Evolutionary conservation across 2,329 filamentous ascomycete species (phyloP).

Genomic region (Cyphellophora attinorum): DNA sequence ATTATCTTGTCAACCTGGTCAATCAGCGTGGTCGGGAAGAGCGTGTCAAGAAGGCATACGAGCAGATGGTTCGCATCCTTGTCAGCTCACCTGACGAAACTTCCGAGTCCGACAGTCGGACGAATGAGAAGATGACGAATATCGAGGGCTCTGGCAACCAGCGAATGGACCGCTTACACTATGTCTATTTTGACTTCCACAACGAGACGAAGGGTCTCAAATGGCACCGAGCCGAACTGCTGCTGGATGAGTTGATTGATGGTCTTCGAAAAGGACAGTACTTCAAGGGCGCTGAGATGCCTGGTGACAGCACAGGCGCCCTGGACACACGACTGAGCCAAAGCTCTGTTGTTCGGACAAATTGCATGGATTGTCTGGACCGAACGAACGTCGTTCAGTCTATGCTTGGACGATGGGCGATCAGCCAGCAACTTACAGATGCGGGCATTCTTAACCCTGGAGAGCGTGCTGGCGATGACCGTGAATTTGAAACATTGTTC

Average conservation of each 20-base stretch:
- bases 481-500: constrained; percentile 79
- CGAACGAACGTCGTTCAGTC: constrained; percentile 97
- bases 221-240: constrained; percentile 81
- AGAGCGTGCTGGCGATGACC: constrained; percentile 69
- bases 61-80: constrained; percentile 73
- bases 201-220: constrained; percentile 91
- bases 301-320: constrained; percentile 57
- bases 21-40: constrained; percentile 91
- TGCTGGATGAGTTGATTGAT: constrained; percentile 72
- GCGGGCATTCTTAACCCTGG: constrained; percentile 68
- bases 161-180: constrained; percentile 77
- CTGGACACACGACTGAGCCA: constrained; percentile 75
- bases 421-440: constrained; percentile 83
- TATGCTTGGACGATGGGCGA: constrained; percentile 82
- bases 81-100: constrained; percentile 59
- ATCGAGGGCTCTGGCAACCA: constrained; percentile 56
- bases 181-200: constrained; percentile 98
- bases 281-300: constrained; percentile 84
- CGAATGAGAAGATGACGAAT: constrained; percentile 70
- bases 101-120: constrained; percentile 54
- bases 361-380: constrained; percentile 99
- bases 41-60: constrained; percentile 84
- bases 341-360: constrained; percentile 86
- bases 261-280: constrained; percentile 74
- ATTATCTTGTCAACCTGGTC: constrained; percentile 93